phyloP scores from a whole-genome alignment of 148 eudicot species.

The Vaccinium corymbosum region DNA sequence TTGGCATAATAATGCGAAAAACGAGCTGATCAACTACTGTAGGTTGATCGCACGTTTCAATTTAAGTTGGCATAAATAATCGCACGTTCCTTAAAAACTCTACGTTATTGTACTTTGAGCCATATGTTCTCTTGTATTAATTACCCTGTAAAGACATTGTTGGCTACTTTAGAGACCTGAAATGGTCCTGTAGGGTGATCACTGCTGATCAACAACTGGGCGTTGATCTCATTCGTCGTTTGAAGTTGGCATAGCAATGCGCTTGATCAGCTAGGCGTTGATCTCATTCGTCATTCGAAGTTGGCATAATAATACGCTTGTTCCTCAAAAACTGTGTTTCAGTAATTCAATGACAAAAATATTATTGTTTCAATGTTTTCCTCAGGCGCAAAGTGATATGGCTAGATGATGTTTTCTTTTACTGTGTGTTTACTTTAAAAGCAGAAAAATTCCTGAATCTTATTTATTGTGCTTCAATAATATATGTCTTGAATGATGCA shows the following conservation, averaged over 20 bases:
- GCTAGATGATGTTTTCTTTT: not conserved
- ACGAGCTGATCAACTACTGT: not conserved
- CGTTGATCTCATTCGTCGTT: not conserved
- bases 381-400: not conserved
- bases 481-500: not conserved
- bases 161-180: not conserved
- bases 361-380: not conserved
- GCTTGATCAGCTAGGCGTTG: not conserved
- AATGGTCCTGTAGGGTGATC: not conserved
- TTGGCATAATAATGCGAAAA: conserved; percentile 8
- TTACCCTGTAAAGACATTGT: not conserved
- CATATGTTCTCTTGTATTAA: not conserved
- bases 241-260: not conserved
- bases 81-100: not conserved
- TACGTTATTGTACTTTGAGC: not conserved
- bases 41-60: not conserved
- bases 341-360: too few species aligned
- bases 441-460: not conserved
- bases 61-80: not conserved
- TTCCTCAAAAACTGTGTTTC: not conserved
- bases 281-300: not conserved
- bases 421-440: not conserved
- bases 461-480: not conserved
- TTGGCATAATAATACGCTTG: not conserved
- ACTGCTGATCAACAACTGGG: not conserved